Evolutionary conservation across 2,329 filamentous ascomycete species (phyloP).

Genomic region (Trichoderma sp.): DNA sequence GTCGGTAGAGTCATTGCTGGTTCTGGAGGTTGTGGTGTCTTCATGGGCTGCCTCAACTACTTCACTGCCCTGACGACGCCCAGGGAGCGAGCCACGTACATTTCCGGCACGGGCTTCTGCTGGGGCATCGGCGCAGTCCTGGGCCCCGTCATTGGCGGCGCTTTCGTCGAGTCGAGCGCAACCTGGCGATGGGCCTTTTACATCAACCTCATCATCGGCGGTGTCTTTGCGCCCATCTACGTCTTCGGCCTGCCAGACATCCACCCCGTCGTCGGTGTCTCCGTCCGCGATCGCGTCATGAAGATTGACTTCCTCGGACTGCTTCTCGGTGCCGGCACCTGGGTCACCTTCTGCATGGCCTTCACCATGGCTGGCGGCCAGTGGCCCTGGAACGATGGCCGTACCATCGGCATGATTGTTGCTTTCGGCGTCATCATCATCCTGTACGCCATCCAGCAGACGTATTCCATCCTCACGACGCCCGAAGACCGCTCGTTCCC

Average conservation of each 20-base stretch:
- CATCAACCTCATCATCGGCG: slow-evolving; percentile 49
- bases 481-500: slow-evolving; percentile 6
- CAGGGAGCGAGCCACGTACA: slow-evolving; percentile 29
- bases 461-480: slow-evolving; percentile 1
- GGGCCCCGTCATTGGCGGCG: slow-evolving; percentile 44
- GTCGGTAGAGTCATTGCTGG: slow-evolving; percentile 42
- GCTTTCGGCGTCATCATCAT: slow-evolving; percentile 37
- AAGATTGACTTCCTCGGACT: slow-evolving; percentile 38
- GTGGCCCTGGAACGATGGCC: slow-evolving; percentile 45
- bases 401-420: slow-evolving; percentile 45
- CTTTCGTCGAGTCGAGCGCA: slow-evolving; percentile 31
- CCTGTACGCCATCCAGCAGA: not conserved
- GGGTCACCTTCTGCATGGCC: slow-evolving; percentile 39
- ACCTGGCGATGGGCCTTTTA: slow-evolving; percentile 39
- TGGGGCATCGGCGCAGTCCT: slow-evolving; percentile 31
- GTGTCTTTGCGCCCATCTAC: slow-evolving; percentile 13
- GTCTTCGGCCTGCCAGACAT: not conserved
- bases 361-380: slow-evolving; percentile 48
- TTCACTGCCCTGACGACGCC: slow-evolving; percentile 27
- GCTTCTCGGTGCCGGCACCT: not conserved
- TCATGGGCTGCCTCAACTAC: slow-evolving; percentile 29
- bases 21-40: slow-evolving; percentile 42
- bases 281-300: slow-evolving; percentile 27
- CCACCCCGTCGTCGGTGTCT: slow-evolving; percentile 7
- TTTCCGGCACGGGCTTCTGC: slow-evolving; percentile 24